A percentile compares a stretch with the other conserved stretches of the same genome.
These are phyloP conservation scores for Sarocladium oryzae DNA, from an alignment of 2,329 filamentous ascomycete species.

Conservation along the genomic window DNA sequence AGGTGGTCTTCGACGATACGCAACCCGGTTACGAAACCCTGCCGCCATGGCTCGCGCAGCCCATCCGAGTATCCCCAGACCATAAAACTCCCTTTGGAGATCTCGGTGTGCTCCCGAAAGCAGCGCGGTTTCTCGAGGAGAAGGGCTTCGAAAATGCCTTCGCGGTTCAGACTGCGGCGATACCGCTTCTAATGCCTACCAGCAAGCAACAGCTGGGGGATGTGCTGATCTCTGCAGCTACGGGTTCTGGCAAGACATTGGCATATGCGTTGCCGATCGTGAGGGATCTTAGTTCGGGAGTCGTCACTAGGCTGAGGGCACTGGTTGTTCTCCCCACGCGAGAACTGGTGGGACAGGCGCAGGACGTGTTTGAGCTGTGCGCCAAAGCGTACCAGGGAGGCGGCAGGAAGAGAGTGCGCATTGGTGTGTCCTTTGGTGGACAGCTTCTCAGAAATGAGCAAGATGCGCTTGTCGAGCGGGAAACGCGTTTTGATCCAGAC, in stretches of 20 bases:
- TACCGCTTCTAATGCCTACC: slow-evolving; percentile 71
- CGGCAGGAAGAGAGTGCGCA: slow-evolving; percentile 60
- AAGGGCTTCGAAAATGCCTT: slow-evolving; percentile 43
- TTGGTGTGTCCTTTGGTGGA: slow-evolving; percentile 79
- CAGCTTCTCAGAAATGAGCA: slow-evolving; percentile 65
- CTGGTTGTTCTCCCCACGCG: slow-evolving; percentile 86
- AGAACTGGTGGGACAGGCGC: slow-evolving; percentile 82
- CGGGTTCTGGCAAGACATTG: slow-evolving; percentile 91
- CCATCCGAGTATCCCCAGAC: slow-evolving; percentile 60
- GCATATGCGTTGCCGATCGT: slow-evolving; percentile 86
- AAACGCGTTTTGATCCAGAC: slow-evolving; percentile 57
- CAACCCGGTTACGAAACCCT: slow-evolving; percentile 69
- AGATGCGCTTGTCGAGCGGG: slow-evolving; percentile 36
- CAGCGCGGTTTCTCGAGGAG: slow-evolving; percentile 55
- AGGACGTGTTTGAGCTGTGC: slow-evolving; percentile 70
- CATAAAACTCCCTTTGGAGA: slow-evolving; percentile 54
- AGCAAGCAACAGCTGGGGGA: slow-evolving; percentile 62
- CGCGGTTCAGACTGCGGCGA: slow-evolving; percentile 42
- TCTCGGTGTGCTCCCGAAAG: slow-evolving; percentile 55
- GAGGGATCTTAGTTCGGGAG: slow-evolving; percentile 61
- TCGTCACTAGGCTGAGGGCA: slow-evolving; percentile 63
- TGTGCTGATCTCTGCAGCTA: slow-evolving; percentile 84
- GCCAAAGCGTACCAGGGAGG: slow-evolving; percentile 51
- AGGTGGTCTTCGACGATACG: slow-evolving; percentile 47
- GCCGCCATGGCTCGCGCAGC: slow-evolving; percentile 73